Evolutionary conservation across 2,329 filamentous ascomycete species (phyloP), one percentile per base, ranked within the genome.

Genomic region (Botrytis hyacinthi): DNA sequence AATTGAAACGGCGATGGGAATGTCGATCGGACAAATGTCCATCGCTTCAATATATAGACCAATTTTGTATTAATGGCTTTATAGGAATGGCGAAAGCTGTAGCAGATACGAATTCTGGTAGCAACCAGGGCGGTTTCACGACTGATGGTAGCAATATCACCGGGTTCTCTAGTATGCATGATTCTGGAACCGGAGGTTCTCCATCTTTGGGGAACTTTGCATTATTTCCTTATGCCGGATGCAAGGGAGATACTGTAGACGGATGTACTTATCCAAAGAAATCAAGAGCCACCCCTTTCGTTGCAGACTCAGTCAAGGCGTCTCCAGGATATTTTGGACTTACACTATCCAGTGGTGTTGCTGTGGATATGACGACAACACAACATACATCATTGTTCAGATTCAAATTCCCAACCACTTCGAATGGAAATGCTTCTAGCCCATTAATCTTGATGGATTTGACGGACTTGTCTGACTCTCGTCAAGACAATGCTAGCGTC

Each of bases 171-270:
- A 74, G 74, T 54, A 81, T 83, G 72, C 84, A 86, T 76, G 84
- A 86, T 76, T 83, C 81, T 54, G 84, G 84, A 29, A 86, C 84
- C 0, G 84, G 84, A 1, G 84, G 84, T 1, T 77, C 82, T 0
- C 88, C 91, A 0, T 93, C 90, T 2, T 82, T 93, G 10, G 92
- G 92, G 26, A 93, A 93, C 78, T 94, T 94, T 74, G 89, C 92
- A 0, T 83, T 94, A 1, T 93, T 94, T 75, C 86, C 91, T 0
- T 91, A 92, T 75, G 82, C 86, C 7, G 83, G 84, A 59, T 94
- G 92, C 76, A 84, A 86, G 0, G 85, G 84, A 14, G 87, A 92
- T 73, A 87, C 90, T 61, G 82, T 93, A 69, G 84, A 92, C 77
- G 83, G 84, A 7, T 93, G 91, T 80, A 83, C 82, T 9, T 93